Conservation (phyloP, 306 rosid genomes). For the Hylodesmum podocarpum region DNA sequence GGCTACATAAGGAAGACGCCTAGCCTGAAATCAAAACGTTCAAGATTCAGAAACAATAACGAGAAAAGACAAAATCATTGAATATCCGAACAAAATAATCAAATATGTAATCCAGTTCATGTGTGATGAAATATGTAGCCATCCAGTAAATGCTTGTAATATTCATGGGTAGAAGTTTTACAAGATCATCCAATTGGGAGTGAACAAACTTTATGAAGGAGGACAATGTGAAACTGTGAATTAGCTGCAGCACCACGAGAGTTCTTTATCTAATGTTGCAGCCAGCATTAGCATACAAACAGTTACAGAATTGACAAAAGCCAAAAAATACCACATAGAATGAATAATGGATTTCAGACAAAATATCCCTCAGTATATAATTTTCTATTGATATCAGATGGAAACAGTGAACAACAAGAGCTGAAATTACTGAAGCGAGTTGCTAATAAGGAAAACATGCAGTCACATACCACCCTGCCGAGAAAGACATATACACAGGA, state of each 20-base stretch:
- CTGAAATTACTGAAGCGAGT: too few species aligned
- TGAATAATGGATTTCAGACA: neutral
- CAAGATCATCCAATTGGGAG: slow-evolving; percentile 1
- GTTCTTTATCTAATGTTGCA: neutral
- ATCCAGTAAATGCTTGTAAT: slow-evolving; percentile 10
- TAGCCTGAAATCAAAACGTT: slow-evolving; percentile 60
- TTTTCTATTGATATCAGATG: neutral
- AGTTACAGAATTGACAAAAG: neutral
- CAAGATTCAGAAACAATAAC: slow-evolving; percentile 14
- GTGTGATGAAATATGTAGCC: too few species aligned
- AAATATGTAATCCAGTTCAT: neutral
- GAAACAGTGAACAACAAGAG: too few species aligned
- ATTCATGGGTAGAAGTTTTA: neutral
- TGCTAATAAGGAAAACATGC: too few species aligned
- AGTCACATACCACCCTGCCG: too few species aligned
- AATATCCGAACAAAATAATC: slow-evolving; percentile 10
- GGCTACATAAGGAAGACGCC: slow-evolving; percentile 71
- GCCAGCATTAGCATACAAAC: slow-evolving; percentile 5
- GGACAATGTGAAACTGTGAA: neutral
- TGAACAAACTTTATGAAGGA: neutral
- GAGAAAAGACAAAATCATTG: neutral
- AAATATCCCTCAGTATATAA: neutral
- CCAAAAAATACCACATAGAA: slow-evolving; percentile 1
- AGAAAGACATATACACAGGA: too few species aligned
- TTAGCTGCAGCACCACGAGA: neutral